phyloP scores from a whole-genome alignment of 768 basidiomycete genomes.

The Crucibulum laeve region DNA sequence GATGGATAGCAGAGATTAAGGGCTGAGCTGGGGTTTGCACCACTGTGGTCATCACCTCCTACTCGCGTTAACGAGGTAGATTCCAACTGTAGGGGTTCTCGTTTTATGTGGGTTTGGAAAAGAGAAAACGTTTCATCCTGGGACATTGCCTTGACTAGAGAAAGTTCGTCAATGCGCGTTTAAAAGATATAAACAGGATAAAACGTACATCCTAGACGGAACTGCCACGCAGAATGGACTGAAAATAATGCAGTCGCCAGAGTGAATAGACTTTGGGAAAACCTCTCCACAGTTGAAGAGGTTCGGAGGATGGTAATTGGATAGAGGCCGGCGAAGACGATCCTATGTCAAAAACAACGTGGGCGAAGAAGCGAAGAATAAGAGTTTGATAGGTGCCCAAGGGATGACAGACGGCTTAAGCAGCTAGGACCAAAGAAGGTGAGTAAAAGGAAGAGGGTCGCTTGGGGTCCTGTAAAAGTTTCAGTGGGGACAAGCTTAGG shows the following conservation, averaged over 20 bases:
- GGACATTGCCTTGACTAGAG: constrained; percentile 23
- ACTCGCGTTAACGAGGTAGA: too few species aligned
- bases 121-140: constrained; percentile 14
- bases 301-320: too few species aligned
- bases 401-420: background rate
- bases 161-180: background rate
- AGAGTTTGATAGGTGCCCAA: background rate
- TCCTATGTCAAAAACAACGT: too few species aligned
- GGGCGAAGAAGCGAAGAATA: too few species aligned
- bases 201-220: constrained; percentile 19
- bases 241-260: constrained; percentile 19
- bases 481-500: constrained; percentile 9
- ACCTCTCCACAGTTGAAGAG: constrained; percentile 5
- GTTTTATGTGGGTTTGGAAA: constrained; percentile 14
- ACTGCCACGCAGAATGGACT: constrained; percentile 18
- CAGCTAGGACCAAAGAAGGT: constrained; percentile 11
- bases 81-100: constrained; percentile 19
- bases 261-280: constrained; percentile 11
- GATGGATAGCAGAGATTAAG: too few species aligned
- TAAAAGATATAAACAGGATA: background rate
- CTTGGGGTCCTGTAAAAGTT: constrained; percentile 3
- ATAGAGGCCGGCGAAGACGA: too few species aligned
- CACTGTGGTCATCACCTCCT: too few species aligned
- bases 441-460: constrained; percentile 3
- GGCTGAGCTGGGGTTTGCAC: too few species aligned